phyloP scores from a whole-genome alignment of 805 yeast species.

The Teunomyces panamensis region DNA sequence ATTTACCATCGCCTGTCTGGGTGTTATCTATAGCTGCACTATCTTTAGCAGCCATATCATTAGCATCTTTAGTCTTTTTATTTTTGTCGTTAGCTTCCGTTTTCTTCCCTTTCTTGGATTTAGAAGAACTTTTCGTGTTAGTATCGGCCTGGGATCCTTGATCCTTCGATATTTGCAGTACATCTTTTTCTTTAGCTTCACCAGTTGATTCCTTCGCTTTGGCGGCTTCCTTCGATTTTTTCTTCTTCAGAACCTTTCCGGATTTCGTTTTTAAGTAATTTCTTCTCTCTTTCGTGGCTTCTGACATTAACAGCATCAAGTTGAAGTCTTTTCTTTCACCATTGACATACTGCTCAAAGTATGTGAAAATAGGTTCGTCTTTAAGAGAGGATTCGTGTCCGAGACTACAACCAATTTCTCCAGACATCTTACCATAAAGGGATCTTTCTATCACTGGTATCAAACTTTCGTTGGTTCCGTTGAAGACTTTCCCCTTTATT shows the following conservation, averaged over 20 bases:
- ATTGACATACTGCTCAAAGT: constrained; percentile 15
- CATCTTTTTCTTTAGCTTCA: constrained; percentile 3
- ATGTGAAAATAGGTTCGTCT: constrained; percentile 14
- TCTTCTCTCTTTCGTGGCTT: constrained; percentile 6
- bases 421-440: constrained; percentile 28
- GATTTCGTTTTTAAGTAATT: constrained; percentile 10
- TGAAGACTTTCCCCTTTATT: constrained; percentile 19
- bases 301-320: constrained; percentile 1
- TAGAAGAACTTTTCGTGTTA: neutral
- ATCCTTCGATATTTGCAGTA: constrained; percentile 8
- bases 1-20: neutral
- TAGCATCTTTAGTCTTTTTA: constrained; percentile 5
- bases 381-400: constrained; percentile 9
- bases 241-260: neutral
- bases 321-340: constrained; percentile 12
- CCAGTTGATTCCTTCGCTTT: constrained; percentile 6
- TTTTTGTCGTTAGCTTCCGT: constrained; percentile 5
- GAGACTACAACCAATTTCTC: neutral
- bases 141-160: neutral
- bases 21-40: neutral
- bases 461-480: constrained; percentile 22
- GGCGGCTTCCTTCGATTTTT: constrained; percentile 1
- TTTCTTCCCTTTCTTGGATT: constrained; percentile 7
- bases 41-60: neutral
- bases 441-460: constrained; percentile 36